These are phyloP conservation scores for Hyaloscypha hepaticicola DNA, from an alignment of 495 filamentous ascomycete genomes.

Conservation along the genomic window DNA sequence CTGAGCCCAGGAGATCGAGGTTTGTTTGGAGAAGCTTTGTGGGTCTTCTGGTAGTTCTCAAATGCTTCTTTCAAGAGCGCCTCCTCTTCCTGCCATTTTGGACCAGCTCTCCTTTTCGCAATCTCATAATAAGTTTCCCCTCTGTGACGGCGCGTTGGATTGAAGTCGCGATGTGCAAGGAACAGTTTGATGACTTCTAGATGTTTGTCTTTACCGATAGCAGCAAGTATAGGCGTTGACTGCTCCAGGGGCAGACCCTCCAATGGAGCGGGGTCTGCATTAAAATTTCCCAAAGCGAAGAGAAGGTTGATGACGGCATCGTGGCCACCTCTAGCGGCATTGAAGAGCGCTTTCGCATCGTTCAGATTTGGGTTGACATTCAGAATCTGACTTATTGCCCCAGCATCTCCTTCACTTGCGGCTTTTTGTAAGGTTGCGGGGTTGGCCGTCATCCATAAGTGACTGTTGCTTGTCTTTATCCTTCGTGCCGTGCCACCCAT, in stretches of 20 bases:
- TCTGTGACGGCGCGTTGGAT: constrained; percentile 68
- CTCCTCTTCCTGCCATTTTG: constrained; percentile 86
- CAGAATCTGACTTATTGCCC: constrained; percentile 74
- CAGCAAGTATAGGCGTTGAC: constrained; percentile 89
- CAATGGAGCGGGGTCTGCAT: constrained; percentile 72
- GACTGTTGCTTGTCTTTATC: constrained; percentile 54
- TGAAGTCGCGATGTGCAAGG: constrained; percentile 69
- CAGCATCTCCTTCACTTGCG: constrained; percentile 79
- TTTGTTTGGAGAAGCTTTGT: constrained; percentile 41
- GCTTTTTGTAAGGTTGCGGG: constrained; percentile 75
- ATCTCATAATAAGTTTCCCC: constrained; percentile 83
- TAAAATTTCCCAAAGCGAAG: constrained; percentile 73
- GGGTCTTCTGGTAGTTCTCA: constrained; percentile 57
- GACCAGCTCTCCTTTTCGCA: constrained; percentile 74
- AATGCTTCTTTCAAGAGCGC: constrained; percentile 78
- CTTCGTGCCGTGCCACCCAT: constrained; percentile 41
- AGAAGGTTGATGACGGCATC: constrained; percentile 81
- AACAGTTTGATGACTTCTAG: constrained; percentile 77
- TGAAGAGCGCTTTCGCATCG: constrained; percentile 82
- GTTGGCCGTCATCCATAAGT: constrained; percentile 55
- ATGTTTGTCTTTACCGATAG: constrained; percentile 83
- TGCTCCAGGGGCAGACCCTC: constrained; percentile 49
- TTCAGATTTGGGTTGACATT: constrained; percentile 66
- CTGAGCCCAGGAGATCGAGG: constrained; percentile 53
- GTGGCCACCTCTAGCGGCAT: constrained; percentile 90